These are phyloP conservation scores for Hysterangium stoloniferum DNA, from an alignment of 768 basidiomycete species.

Conservation along the genomic window DNA sequence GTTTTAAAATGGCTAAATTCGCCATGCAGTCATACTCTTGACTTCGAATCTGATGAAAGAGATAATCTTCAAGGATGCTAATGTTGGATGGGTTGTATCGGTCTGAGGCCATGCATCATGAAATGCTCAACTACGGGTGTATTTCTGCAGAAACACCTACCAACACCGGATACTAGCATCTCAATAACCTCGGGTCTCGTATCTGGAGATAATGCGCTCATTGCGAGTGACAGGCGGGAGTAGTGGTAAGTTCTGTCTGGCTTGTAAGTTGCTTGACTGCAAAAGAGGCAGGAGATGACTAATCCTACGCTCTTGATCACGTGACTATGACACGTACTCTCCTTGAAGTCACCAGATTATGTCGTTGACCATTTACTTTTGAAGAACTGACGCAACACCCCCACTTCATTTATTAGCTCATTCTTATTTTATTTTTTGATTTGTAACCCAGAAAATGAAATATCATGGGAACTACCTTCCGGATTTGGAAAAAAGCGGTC, in stretches of 20 bases:
- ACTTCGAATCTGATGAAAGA: constrained; percentile 87
- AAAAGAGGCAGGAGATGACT: not conserved
- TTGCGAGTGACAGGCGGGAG: not conserved
- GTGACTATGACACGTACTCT: not conserved
- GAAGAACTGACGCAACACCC: no score
- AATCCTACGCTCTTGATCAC: not conserved
- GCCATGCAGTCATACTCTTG: constrained; percentile 93
- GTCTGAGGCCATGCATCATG: constrained; percentile 41
- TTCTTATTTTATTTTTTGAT: no score
- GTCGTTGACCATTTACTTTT: no score
- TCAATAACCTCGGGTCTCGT: constrained; percentile 85
- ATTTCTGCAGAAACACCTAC: constrained; percentile 33
- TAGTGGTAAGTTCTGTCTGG: no score
- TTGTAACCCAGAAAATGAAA: no score
- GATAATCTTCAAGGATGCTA: constrained; percentile 89
- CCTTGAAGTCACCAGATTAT: not conserved
- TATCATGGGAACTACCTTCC: no score
- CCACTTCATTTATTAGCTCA: no score
- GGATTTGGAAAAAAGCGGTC: no score
- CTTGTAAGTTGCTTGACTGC: no score
- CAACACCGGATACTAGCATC: constrained; percentile 84
- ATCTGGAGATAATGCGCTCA: constrained; percentile 41
- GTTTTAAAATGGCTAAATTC: constrained; percentile 89
- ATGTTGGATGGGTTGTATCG: constrained; percentile 97
- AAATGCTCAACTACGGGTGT: not conserved